Conservation (phyloP, 768 basidiomycete species). For the Pisolithus tinctorius region DNA sequence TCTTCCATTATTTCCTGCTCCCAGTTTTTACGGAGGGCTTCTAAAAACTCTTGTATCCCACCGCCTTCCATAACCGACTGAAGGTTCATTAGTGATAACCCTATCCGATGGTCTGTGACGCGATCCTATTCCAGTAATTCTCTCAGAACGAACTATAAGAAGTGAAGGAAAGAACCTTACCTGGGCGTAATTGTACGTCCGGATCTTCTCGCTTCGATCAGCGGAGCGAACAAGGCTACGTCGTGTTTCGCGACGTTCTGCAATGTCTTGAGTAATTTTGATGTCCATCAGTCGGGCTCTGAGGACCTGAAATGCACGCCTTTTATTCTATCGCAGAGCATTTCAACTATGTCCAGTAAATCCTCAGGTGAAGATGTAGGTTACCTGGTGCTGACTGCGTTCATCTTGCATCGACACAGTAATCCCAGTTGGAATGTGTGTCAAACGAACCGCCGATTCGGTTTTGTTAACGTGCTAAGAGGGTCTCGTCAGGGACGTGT, state of each 20-base stretch:
- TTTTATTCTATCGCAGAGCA: conserved; percentile 58
- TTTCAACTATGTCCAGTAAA: not conserved
- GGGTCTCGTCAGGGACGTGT: not conserved
- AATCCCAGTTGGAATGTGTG: conserved; percentile 88
- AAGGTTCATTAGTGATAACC: conserved; percentile 65
- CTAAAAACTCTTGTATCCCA: conserved; percentile 50
- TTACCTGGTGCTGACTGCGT: conserved; percentile 88
- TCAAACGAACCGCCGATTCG: conserved; percentile 93
- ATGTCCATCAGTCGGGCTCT: conserved; percentile 78
- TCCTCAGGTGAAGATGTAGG: not conserved
- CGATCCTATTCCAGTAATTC: conserved; percentile 51
- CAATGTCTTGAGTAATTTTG: conserved; percentile 64
- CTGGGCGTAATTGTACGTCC: conserved; percentile 94
- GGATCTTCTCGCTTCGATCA: conserved; percentile 89
- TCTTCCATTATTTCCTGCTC: conserved; percentile 52
- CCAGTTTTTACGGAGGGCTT: conserved; percentile 49
- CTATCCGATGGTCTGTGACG: conserved; percentile 88
- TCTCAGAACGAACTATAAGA: not conserved
- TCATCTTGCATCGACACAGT: conserved; percentile 98
- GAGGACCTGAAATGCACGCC: conserved; percentile 90
- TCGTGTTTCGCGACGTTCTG: conserved; percentile 61
- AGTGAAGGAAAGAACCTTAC: conserved; percentile 24
- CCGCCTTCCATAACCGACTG: conserved; percentile 61
- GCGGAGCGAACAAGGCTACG: conserved; percentile 71
- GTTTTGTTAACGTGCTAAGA: conserved; percentile 94